phyloP scores from a whole-genome alignment of 257 asterid species.

The Solanum clarkiae region DNA sequence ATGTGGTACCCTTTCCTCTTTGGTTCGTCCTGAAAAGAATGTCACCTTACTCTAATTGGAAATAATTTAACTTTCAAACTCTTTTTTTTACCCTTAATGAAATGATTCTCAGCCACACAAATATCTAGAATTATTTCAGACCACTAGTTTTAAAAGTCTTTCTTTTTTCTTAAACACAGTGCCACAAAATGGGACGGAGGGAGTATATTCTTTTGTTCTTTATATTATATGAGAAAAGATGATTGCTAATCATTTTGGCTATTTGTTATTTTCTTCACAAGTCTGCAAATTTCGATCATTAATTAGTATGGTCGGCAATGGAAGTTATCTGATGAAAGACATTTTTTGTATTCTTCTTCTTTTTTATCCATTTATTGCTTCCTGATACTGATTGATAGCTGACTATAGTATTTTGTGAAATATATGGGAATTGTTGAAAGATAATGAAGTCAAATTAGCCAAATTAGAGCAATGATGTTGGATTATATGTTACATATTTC shows the following conservation, averaged over 20 bases:
- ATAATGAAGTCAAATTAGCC: neutral
- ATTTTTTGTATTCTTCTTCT: neutral
- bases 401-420: neutral
- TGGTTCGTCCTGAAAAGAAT: too few species aligned
- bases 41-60: too few species aligned
- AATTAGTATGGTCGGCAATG: neutral
- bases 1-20: too few species aligned
- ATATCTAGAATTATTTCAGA: too few species aligned
- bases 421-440: neutral
- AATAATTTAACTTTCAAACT: too few species aligned
- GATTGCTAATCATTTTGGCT: neutral
- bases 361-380: neutral
- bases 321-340: neutral
- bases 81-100: too few species aligned
- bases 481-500: neutral
- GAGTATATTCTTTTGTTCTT: neutral
- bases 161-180: too few species aligned
- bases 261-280: neutral
- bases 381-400: neutral
- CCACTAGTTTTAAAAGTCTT: too few species aligned
- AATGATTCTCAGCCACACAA: too few species aligned
- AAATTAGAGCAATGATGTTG: neutral
- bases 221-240: neutral
- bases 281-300: neutral
- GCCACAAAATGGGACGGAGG: too few species aligned